Conservation (phyloP, 176 grass and related monocot species). For the Lolium rigidum region DNA sequence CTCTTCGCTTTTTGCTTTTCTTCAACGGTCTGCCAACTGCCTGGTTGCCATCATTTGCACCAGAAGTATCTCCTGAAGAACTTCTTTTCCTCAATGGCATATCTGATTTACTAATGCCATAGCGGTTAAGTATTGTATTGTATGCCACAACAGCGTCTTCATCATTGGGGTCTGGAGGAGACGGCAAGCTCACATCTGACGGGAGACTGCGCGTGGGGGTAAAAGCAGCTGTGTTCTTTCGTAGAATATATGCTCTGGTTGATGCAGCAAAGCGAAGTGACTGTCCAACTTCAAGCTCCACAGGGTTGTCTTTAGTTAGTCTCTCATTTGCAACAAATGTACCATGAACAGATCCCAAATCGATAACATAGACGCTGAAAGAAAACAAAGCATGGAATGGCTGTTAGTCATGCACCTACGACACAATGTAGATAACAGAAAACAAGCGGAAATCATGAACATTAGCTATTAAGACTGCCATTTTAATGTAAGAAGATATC, state of each 20-base stretch:
- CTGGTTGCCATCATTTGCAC: conserved; percentile 43
- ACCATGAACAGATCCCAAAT: conserved; percentile 95
- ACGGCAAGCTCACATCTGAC: conserved; percentile 80
- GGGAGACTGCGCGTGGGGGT: conserved; percentile 61
- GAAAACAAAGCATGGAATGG: conserved; percentile 11
- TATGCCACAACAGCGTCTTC: conserved; percentile 89
- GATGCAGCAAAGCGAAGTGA: conserved; percentile 94
- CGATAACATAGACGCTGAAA: conserved; percentile 88
- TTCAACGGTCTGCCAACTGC: conserved; percentile 59
- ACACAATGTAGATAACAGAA: conserved; percentile 26
- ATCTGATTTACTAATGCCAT: conserved; percentile 66
- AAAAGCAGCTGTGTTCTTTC: conserved; percentile 76
- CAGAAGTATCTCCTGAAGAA: conserved; percentile 34
- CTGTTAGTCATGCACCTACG: conserved; percentile 27
- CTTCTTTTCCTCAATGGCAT: conserved; percentile 47
- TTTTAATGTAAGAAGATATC: conserved; percentile 14
- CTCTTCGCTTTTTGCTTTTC: conserved; percentile 70
- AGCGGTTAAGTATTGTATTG: conserved; percentile 95
- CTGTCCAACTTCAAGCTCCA: conserved; percentile 96
- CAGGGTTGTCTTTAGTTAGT: conserved; percentile 80
- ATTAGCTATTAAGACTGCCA: background rate
- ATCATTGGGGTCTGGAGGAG: conserved; percentile 89
- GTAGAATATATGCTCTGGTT: conserved; percentile 81
- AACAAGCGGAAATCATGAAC: background rate
- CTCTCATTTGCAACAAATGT: conserved; percentile 98